These are phyloP conservation scores for Sistotremastrum suecicum DNA, from an alignment of 768 basidiomycete genomes.

Conservation along the genomic window DNA sequence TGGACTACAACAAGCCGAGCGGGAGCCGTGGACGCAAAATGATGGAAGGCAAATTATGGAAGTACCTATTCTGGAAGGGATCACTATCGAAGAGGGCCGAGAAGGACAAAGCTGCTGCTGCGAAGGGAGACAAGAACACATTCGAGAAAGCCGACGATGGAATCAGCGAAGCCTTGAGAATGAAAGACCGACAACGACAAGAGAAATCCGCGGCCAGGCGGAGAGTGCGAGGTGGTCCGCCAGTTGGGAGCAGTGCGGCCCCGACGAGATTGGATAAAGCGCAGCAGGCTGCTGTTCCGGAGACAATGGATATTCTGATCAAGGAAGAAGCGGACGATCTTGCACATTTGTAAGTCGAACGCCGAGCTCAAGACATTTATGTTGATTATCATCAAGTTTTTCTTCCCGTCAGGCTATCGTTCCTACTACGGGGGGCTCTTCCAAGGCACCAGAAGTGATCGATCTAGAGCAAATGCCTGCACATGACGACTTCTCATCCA, in stretches of 20 bases:
- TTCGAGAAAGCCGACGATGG: conserved; percentile 19
- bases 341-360: too few relatives aligned
- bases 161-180: conserved; percentile 61
- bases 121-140: conserved; percentile 13
- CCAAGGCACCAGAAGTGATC: not conserved
- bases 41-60: conserved; percentile 63
- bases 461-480: too few relatives aligned
- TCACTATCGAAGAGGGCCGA: conserved; percentile 17
- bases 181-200: conserved; percentile 55
- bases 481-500: not conserved
- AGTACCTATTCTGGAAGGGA: conserved; percentile 76
- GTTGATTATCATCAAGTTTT: too few relatives aligned
- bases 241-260: conserved; percentile 5
- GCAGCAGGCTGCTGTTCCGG: too few relatives aligned
- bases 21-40: conserved; percentile 56
- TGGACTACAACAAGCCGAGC: conserved; percentile 40
- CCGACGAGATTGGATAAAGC: too few relatives aligned
- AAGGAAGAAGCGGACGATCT: too few relatives aligned
- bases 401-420: too few relatives aligned
- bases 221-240: conserved; percentile 63
- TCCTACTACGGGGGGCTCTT: too few relatives aligned
- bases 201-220: conserved; percentile 51
- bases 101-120: conserved; percentile 4
- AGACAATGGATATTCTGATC: too few relatives aligned
- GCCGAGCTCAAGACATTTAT: too few relatives aligned